phyloP scores from a whole-genome alignment of 805 yeast genomes.

The Torulaspora delbrueckii region DNA sequence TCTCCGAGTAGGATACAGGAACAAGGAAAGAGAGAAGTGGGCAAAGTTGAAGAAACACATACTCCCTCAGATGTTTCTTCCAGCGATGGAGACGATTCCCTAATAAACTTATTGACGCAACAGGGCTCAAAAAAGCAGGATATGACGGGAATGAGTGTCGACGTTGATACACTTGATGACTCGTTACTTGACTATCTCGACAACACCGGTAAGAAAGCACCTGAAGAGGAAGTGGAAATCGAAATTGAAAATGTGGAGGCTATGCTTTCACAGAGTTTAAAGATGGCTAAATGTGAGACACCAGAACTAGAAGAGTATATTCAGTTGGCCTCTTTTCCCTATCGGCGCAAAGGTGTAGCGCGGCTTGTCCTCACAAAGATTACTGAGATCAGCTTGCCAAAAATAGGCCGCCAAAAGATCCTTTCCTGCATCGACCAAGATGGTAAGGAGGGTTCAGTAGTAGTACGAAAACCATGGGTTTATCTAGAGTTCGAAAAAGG shows the following conservation, averaged over 20 bases:
- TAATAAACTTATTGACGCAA: conserved; percentile 28
- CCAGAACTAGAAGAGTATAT: conserved; percentile 8
- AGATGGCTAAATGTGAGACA: not conserved
- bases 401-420: conserved; percentile 44
- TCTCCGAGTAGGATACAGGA: conserved; percentile 22
- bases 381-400: conserved; percentile 18
- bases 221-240: not conserved
- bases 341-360: conserved; percentile 41
- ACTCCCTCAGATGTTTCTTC: conserved; percentile 4
- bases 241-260: conserved; percentile 8
- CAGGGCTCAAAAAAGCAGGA: conserved; percentile 10
- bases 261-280: conserved; percentile 14
- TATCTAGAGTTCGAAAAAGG: conserved; percentile 43
- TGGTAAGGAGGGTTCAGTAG: conserved; percentile 37
- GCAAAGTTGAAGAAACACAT: not conserved
- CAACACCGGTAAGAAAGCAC: not conserved
- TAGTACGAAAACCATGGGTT: conserved; percentile 60
- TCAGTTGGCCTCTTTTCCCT: conserved; percentile 40
- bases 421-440: conserved; percentile 46
- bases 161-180: conserved; percentile 17
- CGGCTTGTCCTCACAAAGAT: conserved; percentile 27
- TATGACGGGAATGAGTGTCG: not conserved
- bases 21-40: conserved; percentile 1
- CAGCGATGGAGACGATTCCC: conserved; percentile 27
- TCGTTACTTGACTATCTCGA: conserved; percentile 21